Base-by-base conservation (phyloP, 768 basidiomycete species). In the Pleurotus ostreatus region DNA sequence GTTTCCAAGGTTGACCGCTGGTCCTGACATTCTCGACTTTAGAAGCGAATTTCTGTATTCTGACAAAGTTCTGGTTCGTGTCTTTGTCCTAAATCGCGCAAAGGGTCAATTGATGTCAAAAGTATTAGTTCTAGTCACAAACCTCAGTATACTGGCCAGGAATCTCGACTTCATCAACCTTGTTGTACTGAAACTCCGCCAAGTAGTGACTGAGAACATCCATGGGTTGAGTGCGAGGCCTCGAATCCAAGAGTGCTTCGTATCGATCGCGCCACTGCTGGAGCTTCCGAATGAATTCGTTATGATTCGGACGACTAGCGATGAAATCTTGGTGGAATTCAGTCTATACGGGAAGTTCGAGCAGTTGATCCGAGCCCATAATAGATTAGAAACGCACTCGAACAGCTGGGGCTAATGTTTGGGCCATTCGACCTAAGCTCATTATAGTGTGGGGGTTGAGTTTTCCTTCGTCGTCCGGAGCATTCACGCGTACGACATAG, bases 121-220 rank as follows among this genome's bases (percentile, higher is more conserved):
- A 11, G 8, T 3, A 11, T 34, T 34, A 34, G 9, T 34, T 34
- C 30, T 11, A 3, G 44, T 6, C n/a, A 59, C 65, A 20, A n/a
- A 91, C 94, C 82, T 98, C 92, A 0, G 94, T 90, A 68, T 99
- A 99, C 70, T 99, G 97, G 5, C 97, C 97, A n/a, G 95, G 95
- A 49, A 99, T 84, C 66, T 99, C 95, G 39, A 99, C 92, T 60
- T 99, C 96, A 60, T 98, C 97, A 49, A 96, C 94, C 68, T 94
- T 97, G 65, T 85, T 87, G 70, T 98, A 94, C 62, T 98, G 96
- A 78, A 98, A 99, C 70, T 98, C 97, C 5, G 92, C 90, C 63
- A 99, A 76, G 71, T 94, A 97, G 70, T 95, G 94, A 61, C 92
- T 94, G 43, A 92, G 75, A 47, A 85, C 75, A 60, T 97, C 94